Evolutionary conservation across 306 rosid genomes (phyloP).

Genomic region (Rosa chinensis): DNA sequence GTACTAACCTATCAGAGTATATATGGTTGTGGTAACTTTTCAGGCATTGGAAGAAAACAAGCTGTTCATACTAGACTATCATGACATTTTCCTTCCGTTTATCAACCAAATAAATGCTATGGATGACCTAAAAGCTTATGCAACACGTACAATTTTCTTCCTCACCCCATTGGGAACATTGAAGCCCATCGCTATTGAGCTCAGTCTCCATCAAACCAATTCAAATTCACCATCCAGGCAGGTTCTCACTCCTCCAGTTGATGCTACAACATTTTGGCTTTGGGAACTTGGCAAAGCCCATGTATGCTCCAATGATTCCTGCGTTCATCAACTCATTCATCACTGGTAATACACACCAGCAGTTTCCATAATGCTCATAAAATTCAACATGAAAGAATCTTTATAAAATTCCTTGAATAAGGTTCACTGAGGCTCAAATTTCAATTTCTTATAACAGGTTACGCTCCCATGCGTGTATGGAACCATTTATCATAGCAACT

Average conservation of each 20-base stretch:
- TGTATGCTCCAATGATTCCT: slow-evolving; percentile 77
- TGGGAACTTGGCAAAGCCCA: slow-evolving; percentile 95
- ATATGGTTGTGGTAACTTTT: neutral
- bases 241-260: slow-evolving; percentile 61
- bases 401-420: too few species aligned
- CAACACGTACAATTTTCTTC: slow-evolving; percentile 68
- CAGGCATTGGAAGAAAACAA: slow-evolving; percentile 73
- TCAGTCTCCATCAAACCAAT: slow-evolving; percentile 35
- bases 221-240: slow-evolving; percentile 55
- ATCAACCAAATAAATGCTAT: slow-evolving; percentile 63
- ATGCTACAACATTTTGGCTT: slow-evolving; percentile 70
- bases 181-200: slow-evolving; percentile 84
- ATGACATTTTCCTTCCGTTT: slow-evolving; percentile 81
- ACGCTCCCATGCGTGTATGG: slow-evolving; percentile 67
- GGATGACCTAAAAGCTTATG: slow-evolving; percentile 79
- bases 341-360: slow-evolving; percentile 54
- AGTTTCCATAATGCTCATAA: too few species aligned
- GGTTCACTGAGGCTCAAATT: too few species aligned
- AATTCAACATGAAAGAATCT: too few species aligned
- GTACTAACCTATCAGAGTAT: too few species aligned
- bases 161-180: slow-evolving; percentile 64
- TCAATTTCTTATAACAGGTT: slow-evolving; percentile 39
- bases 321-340: slow-evolving; percentile 83
- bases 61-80: slow-evolving; percentile 68
- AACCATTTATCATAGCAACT: slow-evolving; percentile 79